These are phyloP conservation scores for Eucalyptus curtisii DNA, from an alignment of 345 rosid genomes.

Conservation along the genomic window DNA sequence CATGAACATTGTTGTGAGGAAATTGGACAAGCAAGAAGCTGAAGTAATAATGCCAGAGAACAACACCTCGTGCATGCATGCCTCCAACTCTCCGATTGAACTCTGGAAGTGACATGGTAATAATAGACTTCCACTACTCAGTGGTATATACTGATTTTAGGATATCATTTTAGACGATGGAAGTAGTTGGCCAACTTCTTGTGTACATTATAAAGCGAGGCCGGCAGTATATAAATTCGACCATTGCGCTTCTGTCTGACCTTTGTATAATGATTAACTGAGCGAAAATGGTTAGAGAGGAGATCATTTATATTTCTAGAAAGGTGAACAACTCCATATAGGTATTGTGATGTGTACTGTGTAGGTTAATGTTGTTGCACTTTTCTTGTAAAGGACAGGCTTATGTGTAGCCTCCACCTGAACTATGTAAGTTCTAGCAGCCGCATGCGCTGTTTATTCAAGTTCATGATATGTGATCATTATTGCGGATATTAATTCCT, in stretches of 20 bases:
- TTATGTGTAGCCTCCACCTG: neutral
- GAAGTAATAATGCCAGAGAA: neutral
- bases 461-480: neutral
- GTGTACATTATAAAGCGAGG: constrained; percentile 21
- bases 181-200: constrained; percentile 8
- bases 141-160: constrained; percentile 11
- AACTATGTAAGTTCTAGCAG: neutral
- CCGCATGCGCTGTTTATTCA: neutral
- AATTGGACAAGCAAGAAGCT: constrained; percentile 8
- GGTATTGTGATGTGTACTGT: neutral
- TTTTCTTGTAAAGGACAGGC: neutral
- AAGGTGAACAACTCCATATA: neutral
- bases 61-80: constrained; percentile 25
- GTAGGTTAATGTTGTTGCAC: neutral
- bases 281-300: neutral
- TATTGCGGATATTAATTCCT: neutral
- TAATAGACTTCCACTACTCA: neutral
- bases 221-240: neutral
- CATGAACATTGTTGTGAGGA: neutral
- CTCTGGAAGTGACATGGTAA: constrained; percentile 33
- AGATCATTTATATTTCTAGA: neutral
- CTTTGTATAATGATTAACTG: neutral
- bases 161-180: constrained; percentile 1
- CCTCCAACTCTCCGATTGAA: constrained; percentile 28
- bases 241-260: neutral